A percentile compares a stretch with the other conserved stretches of the same genome.
Evolutionary conservation across 2,329 filamentous ascomycete species (phyloP).

Genomic region (Sclerotinia nivalis): DNA sequence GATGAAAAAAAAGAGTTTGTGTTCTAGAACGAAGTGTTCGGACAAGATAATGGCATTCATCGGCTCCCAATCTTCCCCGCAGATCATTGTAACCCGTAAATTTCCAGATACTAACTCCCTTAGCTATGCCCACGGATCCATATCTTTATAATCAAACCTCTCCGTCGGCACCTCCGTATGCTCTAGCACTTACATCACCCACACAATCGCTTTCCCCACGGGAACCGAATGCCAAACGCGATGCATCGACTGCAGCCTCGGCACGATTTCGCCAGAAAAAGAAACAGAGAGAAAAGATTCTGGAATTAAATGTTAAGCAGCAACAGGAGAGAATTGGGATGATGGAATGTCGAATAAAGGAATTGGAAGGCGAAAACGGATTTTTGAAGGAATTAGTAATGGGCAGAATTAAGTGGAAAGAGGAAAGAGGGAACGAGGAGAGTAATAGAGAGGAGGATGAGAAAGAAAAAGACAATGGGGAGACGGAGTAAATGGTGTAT

Average conservation of each 20-base stretch:
- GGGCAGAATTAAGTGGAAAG: conserved; percentile 51
- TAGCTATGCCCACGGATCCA: conserved; percentile 14
- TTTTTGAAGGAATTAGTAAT: conserved; percentile 78
- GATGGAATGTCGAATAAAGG: conserved; percentile 70
- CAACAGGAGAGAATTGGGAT: conserved; percentile 73
- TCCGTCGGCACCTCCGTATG: conserved; percentile 2
- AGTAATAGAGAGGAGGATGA: conserved; percentile 32
- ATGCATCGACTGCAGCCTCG: conserved; percentile 83
- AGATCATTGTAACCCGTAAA: background rate
- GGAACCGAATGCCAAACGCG: conserved; percentile 57
- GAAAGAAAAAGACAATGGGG: background rate
- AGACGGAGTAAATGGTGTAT: conserved; percentile 4
- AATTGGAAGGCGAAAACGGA: conserved; percentile 77
- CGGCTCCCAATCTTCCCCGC: background rate
- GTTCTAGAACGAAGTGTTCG: background rate
- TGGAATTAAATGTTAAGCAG: conserved; percentile 78
- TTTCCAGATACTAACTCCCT: conserved; percentile 3
- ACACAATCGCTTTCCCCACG: conserved; percentile 22
- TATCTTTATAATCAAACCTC: conserved; percentile 18
- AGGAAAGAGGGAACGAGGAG: conserved; percentile 41
- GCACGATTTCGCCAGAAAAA: conserved; percentile 92
- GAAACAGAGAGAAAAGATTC: conserved; percentile 85
- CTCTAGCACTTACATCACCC: conserved; percentile 5
- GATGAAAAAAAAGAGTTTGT: background rate
- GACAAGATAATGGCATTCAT: background rate